Evolutionary conservation across 2,329 filamentous ascomycete species (phyloP).

Genomic region (Cylindrodendrum hubeiense): DNA sequence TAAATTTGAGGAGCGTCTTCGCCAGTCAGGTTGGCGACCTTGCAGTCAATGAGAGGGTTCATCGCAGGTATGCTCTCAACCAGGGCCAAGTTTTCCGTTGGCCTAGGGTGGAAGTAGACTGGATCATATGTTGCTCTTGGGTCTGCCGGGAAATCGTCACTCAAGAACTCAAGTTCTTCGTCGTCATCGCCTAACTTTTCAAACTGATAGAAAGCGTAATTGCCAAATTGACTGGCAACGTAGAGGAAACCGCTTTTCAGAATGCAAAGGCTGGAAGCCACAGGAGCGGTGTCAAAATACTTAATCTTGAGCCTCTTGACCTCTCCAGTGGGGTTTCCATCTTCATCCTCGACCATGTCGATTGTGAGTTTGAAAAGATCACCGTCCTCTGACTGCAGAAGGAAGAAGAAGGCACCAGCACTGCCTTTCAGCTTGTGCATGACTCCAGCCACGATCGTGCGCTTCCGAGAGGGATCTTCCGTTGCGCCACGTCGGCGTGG

Average conservation of each 20-base stretch:
- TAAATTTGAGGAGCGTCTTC: conserved; percentile 98
- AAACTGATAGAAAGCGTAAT: conserved; percentile 96
- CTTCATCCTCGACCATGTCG: conserved; percentile 86
- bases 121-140: conserved; percentile 78
- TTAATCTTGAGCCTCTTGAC: conserved; percentile 91
- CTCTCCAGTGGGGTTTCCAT: conserved; percentile 82
- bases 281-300: conserved; percentile 96
- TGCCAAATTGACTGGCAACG: conserved; percentile 90
- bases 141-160: conserved; percentile 85
- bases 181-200: conserved; percentile 97
- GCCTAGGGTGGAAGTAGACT: conserved; percentile 86
- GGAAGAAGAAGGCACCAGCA: conserved; percentile 92
- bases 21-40: conserved; percentile 88
- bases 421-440: conserved; percentile 94
- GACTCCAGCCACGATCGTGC: conserved; percentile 89
- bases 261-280: conserved; percentile 89
- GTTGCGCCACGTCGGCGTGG: conserved; percentile 88
- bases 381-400: conserved; percentile 96
- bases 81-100: conserved; percentile 83
- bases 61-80: conserved; percentile 89
- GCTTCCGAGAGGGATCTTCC: conserved; percentile 92
- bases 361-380: conserved; percentile 97
- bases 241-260: conserved; percentile 97
- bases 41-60: conserved; percentile 92
- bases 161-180: conserved; percentile 87